Conservation (phyloP, 1,284 basidiomycete species). For the Sphaerobolus stellatus region DNA sequence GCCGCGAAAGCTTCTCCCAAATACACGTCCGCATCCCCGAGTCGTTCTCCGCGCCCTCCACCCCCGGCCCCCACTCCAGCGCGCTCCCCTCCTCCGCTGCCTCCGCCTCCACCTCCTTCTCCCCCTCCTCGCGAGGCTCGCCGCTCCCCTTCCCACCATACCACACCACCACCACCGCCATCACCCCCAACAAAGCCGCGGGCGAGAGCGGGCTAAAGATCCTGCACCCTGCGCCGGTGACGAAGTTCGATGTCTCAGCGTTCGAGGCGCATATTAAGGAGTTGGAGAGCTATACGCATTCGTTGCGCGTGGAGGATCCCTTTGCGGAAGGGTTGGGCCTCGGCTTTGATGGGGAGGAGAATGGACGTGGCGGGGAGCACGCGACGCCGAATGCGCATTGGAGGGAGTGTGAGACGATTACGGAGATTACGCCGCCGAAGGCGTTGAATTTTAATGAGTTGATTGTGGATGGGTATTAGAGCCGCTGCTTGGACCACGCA, state of each 20-base stretch:
- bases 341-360: background rate
- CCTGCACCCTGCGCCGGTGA: conserved; percentile 6
- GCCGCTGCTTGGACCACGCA: background rate
- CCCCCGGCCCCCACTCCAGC: background rate
- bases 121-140: background rate
- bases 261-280: background rate
- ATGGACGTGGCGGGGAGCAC: background rate
- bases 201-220: background rate
- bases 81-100: background rate
- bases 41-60: background rate
- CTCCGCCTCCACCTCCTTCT: background rate
- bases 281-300: background rate
- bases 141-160: background rate
- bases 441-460: conserved; percentile 7
- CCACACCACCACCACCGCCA: background rate
- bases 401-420: background rate
- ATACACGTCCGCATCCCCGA: background rate
- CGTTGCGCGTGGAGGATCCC: background rate
- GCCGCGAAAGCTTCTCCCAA: background rate
- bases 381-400: background rate
- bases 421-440: background rate
- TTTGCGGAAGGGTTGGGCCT: background rate
- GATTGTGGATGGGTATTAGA: conserved; percentile 8
- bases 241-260: conserved; percentile 3
- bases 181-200: background rate